Conservation (phyloP, 768 basidiomycete species). For the Tylopilus rubrobrunneus region DNA sequence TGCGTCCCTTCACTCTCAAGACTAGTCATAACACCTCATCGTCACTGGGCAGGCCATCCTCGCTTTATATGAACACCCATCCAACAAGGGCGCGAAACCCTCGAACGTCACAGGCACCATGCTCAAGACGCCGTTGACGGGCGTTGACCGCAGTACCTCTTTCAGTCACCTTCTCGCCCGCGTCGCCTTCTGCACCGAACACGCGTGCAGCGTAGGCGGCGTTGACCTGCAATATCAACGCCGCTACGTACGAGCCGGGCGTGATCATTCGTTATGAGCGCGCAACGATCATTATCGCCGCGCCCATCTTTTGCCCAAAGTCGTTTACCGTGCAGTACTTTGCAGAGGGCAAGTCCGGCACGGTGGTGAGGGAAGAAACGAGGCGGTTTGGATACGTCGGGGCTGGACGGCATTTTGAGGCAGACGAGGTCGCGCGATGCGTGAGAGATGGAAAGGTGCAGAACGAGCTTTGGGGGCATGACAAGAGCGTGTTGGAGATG, state of each 20-base stretch:
- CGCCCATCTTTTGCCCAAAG: constrained; percentile 65
- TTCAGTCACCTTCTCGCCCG: constrained; percentile 65
- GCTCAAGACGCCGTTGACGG: constrained; percentile 71
- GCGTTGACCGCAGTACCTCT: constrained; percentile 76
- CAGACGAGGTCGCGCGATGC: constrained; percentile 83
- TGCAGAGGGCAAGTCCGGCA: constrained; percentile 41
- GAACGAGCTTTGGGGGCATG: constrained; percentile 71
- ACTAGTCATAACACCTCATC: constrained; percentile 3
- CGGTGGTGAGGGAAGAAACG: constrained; percentile 53
- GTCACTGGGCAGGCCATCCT: constrained; percentile 60
- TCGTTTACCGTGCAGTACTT: constrained; percentile 63
- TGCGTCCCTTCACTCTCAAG: constrained; percentile 24
- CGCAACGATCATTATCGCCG: constrained; percentile 60
- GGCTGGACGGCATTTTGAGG: constrained; percentile 79
- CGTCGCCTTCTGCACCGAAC: constrained; percentile 33
- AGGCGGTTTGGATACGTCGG: constrained; percentile 57
- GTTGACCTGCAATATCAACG: constrained; percentile 64
- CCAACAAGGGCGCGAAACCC: constrained; percentile 59
- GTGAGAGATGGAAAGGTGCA: constrained; percentile 69
- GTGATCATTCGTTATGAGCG: constrained; percentile 71
- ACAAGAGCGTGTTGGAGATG: constrained; percentile 80
- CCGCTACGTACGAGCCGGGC: constrained; percentile 44
- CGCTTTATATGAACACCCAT: constrained; percentile 72
- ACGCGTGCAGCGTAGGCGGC: constrained; percentile 66
- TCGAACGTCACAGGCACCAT: constrained; percentile 63